Evolutionary conservation across 2,329 filamentous ascomycete species (phyloP).

Genomic region (Ceratocystis eucalypticola): DNA sequence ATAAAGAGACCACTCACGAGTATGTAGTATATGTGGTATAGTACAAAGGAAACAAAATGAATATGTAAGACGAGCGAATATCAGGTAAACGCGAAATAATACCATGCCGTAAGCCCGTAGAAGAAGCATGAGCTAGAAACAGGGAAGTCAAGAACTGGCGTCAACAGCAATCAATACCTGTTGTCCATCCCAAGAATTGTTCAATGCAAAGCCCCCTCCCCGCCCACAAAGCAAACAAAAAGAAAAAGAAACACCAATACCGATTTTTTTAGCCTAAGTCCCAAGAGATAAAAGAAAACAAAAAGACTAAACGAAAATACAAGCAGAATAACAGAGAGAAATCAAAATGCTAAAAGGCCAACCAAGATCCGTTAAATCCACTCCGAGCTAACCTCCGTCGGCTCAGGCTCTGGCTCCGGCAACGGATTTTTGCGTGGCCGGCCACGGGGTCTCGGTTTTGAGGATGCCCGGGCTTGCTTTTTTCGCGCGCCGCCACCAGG

Average conservation of each 20-base stretch:
- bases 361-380: slow-evolving; percentile 25
- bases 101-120: no score
- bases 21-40: neutral
- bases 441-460: slow-evolving; percentile 37
- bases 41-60: slow-evolving; percentile 6
- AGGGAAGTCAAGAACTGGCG: no score
- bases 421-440: slow-evolving; percentile 37
- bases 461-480: slow-evolving; percentile 44
- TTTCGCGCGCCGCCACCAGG: slow-evolving; percentile 43
- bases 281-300: slow-evolving; percentile 16
- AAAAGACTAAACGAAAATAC: neutral
- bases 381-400: slow-evolving; percentile 28
- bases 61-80: neutral
- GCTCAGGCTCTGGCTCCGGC: slow-evolving; percentile 27
- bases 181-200: neutral
- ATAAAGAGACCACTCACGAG: no score
- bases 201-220: neutral
- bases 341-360: neutral
- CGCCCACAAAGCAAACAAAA: neutral
- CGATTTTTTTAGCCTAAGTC: slow-evolving; percentile 16
- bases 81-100: no score
- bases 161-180: no score
- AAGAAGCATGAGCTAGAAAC: no score
- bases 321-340: neutral
- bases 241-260: neutral